Evolutionary conservation across 768 basidiomycete genomes (phyloP).

Genomic region (Mycena rosella): DNA sequence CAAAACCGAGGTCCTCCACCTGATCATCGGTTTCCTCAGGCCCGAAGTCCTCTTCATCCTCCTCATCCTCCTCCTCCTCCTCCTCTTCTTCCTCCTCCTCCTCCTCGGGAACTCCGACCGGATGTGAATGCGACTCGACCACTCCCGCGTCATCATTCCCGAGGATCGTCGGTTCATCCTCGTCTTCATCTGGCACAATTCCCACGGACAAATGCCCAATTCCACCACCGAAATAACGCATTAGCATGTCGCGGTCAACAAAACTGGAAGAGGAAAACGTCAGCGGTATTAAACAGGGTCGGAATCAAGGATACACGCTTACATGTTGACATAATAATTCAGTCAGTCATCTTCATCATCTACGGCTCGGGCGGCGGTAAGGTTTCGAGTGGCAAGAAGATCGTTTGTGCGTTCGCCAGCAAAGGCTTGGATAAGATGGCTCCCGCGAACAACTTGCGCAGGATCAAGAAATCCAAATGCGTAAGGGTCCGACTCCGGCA

Average conservation of each 20-base stretch:
- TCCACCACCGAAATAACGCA: neutral
- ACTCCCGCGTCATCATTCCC: no score
- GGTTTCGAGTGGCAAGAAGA: constrained; percentile 14
- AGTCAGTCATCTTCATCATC: constrained; percentile 44
- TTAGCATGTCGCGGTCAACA: neutral
- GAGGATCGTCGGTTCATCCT: neutral
- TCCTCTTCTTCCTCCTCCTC: neutral
- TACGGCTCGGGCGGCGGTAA: constrained; percentile 32
- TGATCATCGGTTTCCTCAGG: neutral
- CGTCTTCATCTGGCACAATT: neutral
- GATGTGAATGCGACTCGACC: neutral
- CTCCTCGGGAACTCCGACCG: neutral
- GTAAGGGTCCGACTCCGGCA: constrained; percentile 30
- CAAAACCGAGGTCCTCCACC: neutral
- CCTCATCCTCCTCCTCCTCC: neutral
- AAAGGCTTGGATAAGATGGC: constrained; percentile 54
- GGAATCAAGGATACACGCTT: constrained; percentile 16
- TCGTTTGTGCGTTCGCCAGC: constrained; percentile 26
- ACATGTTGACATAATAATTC: constrained; percentile 51
- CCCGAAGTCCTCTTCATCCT: neutral
- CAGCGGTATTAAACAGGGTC: no score
- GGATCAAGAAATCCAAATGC: constrained; percentile 59
- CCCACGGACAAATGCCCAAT: neutral
- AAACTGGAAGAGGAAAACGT: neutral
- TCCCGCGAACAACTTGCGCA: constrained; percentile 43